These are phyloP conservation scores for Colletotrichum lindemuthianum DNA, from an alignment of 2,329 filamentous ascomycete genomes.

Conservation along the genomic window DNA sequence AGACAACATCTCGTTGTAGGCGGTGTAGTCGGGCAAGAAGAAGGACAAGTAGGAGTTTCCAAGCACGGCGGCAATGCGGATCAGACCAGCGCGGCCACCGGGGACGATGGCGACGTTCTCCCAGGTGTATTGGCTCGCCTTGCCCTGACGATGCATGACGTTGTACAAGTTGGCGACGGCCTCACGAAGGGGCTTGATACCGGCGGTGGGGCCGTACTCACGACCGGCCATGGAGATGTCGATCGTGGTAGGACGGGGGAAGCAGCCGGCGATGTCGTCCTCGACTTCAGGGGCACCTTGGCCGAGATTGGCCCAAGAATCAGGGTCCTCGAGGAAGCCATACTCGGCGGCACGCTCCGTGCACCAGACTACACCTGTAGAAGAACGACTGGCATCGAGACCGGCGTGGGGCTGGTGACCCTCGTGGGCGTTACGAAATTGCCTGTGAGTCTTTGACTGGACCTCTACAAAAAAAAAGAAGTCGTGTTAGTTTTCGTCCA, in stretches of 20 bases:
- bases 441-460: slow-evolving; percentile 84
- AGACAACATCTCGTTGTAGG: slow-evolving; percentile 97
- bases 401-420: slow-evolving; percentile 92
- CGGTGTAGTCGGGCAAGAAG: slow-evolving; percentile 95
- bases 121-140: slow-evolving; percentile 91
- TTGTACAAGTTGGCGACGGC: slow-evolving; percentile 95
- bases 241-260: slow-evolving; percentile 81
- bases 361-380: slow-evolving; percentile 95
- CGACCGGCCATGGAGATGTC: slow-evolving; percentile 81
- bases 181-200: slow-evolving; percentile 89
- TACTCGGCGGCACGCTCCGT: slow-evolving; percentile 88
- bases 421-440: slow-evolving; percentile 90
- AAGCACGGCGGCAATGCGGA: slow-evolving; percentile 92
- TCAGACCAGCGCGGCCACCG: slow-evolving; percentile 90
- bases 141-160: slow-evolving; percentile 87
- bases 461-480: slow-evolving; percentile 65
- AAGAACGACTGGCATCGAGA: slow-evolving; percentile 86
- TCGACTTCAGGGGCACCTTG: slow-evolving; percentile 96
- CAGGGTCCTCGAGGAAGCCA: slow-evolving; percentile 85
- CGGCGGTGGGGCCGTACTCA: slow-evolving; percentile 94
- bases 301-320: slow-evolving; percentile 90
- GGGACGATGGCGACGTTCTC: slow-evolving; percentile 98
- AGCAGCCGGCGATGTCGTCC: slow-evolving; percentile 90
- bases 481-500: slow-evolving; percentile 32
- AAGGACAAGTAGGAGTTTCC: slow-evolving; percentile 94